Evolutionary conservation across 495 filamentous ascomycete genomes (phyloP), one percentile per base, ranked within the genome.

Genomic region (Pseudevernia furfuracea): DNA sequence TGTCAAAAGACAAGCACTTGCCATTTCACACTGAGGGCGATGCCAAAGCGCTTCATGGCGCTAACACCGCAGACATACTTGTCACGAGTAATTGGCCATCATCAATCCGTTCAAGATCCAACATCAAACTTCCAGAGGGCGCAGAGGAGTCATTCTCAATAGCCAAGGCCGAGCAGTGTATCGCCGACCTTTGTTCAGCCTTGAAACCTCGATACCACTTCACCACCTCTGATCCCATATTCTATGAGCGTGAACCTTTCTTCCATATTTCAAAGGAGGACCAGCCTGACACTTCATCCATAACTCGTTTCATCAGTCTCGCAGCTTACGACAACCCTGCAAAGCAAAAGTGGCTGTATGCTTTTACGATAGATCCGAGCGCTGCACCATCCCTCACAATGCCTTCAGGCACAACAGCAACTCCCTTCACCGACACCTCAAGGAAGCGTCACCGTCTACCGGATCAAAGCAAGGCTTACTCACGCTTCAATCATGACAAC

Each of bases 191-290:
- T 28, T 91, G 86, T 72, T 77, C 81, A 12, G 78, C 84, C 2
- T 71, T 96, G 12, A 91, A 89, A 67, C 94, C 94, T 15, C 82
- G 89, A 28, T 98, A 98, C 71, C 92, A 97, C 75, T 87, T 98
- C 73, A 84, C 88, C 19, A 75, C 82, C 17, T 88, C 90, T 0
- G 79, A 82, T 11, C 71, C 78, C 12, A 80, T 85, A 69, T 93
- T 88, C 76, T 97, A 85, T 69, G 93, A 97, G 76, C 85, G 94
- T 25, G 94, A 96, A 72, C 92, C 94, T 1, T 97, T 96, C 81
- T 89, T 91, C 73, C 87, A 95, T 70, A 72, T 79, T 62, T 80
- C 85, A 8, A 76, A 77, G 11, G 79, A 82, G 58, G 79, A 82
- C 30, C 75, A 74, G 11, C 81, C 81, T 12, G 78, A 83, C 30